Base-by-base conservation (phyloP, 225 moss, liverwort and hornwort genomes). In the Marchantia paleacea region DNA sequence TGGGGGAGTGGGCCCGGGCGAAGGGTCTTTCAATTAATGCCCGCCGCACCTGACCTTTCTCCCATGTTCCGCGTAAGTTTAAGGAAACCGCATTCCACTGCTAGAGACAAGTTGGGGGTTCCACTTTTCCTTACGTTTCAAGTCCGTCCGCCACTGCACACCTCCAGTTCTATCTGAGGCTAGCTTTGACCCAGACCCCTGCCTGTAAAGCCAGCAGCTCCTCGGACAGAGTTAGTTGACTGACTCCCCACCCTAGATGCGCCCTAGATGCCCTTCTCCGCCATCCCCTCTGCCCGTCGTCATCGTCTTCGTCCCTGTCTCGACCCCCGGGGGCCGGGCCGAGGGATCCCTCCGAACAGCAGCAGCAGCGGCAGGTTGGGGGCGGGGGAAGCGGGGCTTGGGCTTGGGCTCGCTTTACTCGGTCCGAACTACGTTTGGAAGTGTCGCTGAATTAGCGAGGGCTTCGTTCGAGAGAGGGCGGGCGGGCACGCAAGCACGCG, bases 181-280 rank as follows among this genome's bases (percentile, higher is more conserved):
- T 28, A n/a, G 66, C 66, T 66, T 18, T n/a, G 19, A 18, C 24
- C 24, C 19, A 39, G 39, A 5, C 39, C 39, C 18, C 66, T 28
- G 66, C 66, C 66, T 66, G 66, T 8, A 66, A 66, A 9, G 66
- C 66, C n/a, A 10, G 39, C 39, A 39, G 39, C 10, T 12, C 66
- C 26, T 58, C 77, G 61, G 77, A 77, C 77, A 77, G 77, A 77
- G 77, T 77, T 77, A 30, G 77, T 77, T 77, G 77, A 77, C 77
- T 77, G 77, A 12, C 77, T 77, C 61, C 76, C 77, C 15, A 62
- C 30, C 77, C 25, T 77, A 63, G 77, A 60, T 77, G 77, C 77
- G 60, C 61, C 61, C 58, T 22, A 75, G 60, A 62, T 77, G 77
- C 77, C 39, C 61, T 52, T 51, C 10, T 5, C 73, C 53, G 7